Evolutionary conservation across 306 rosid genomes (phyloP).

Genomic region (Dryas octopetala): DNA sequence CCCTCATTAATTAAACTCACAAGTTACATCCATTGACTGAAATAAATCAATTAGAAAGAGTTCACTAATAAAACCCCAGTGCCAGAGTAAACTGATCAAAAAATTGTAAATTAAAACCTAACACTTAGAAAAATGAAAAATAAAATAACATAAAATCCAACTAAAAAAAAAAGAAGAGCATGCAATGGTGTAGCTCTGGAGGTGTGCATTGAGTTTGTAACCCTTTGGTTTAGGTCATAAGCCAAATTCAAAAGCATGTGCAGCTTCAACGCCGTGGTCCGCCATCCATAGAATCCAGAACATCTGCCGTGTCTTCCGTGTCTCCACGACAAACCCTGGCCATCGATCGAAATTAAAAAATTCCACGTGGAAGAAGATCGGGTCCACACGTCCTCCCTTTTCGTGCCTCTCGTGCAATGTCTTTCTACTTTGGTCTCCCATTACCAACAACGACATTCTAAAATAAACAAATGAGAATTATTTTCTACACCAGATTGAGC

Average conservation of each 20-base stretch:
- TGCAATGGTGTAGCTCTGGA: not conserved
- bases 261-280: slow-evolving; percentile 38
- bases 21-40: slow-evolving; percentile 10
- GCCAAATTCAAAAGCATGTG: slow-evolving; percentile 20
- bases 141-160: not conserved
- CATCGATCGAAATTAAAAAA: slow-evolving; percentile 6
- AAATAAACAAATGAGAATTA: not conserved
- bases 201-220: slow-evolving; percentile 11
- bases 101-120: not conserved
- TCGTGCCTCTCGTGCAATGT: not conserved
- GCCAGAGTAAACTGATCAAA: not conserved
- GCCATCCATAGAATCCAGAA: slow-evolving; percentile 42
- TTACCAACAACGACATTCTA: slow-evolving; percentile 3
- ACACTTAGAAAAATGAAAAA: not conserved
- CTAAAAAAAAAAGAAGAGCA: not conserved
- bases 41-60: not conserved
- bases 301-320: slow-evolving; percentile 52
- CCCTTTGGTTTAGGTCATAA: not conserved
- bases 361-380: slow-evolving; percentile 30
- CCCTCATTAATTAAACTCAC: slow-evolving; percentile 31
- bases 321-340: slow-evolving; percentile 23
- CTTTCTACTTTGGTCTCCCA: not conserved
- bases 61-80: not conserved
- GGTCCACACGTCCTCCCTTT: slow-evolving; percentile 18
- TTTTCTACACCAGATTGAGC: slow-evolving; percentile 15